Evolutionary conservation across 73 alveolate species (phyloP).

Genomic region (Stentor roeselii): DNA sequence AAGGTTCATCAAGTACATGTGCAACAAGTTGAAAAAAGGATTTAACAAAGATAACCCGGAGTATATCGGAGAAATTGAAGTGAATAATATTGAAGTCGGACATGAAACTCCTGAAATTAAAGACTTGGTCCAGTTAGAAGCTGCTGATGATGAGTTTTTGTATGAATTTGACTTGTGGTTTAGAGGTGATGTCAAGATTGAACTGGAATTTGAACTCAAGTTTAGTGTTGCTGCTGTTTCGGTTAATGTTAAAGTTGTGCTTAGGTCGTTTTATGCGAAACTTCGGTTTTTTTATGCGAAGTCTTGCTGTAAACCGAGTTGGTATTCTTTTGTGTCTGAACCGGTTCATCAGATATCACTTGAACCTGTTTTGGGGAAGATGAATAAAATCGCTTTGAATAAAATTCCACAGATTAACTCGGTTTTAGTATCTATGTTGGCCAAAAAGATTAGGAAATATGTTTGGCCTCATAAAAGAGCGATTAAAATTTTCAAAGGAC

Average conservation of each 20-base stretch:
- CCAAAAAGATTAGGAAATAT: slow-evolving; percentile 9
- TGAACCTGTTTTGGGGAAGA: slow-evolving; percentile 22
- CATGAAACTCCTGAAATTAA: neutral
- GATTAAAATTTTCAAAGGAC: slow-evolving; percentile 7
- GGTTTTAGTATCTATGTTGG: neutral
- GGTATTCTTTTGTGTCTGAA: slow-evolving; percentile 21
- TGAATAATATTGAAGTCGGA: neutral
- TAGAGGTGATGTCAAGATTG: slow-evolving; percentile 11
- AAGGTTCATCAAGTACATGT: neutral
- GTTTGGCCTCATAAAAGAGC: slow-evolving; percentile 25
- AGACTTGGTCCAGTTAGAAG: neutral
- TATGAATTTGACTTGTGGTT: slow-evolving; percentile 28
- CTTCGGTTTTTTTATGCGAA: neutral
- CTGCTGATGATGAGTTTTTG: slow-evolving; percentile 13
- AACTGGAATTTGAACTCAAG: neutral
- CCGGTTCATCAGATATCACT: slow-evolving; percentile 16
- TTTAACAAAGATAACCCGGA: neutral
- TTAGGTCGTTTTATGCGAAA: slow-evolving; percentile 10
- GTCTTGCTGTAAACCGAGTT: neutral
- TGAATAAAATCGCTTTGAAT: slow-evolving; percentile 19
- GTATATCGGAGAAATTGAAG: slow-evolving; percentile 21
- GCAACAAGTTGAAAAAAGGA: neutral
- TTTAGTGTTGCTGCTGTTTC: slow-evolving; percentile 13
- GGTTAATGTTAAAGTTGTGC: slow-evolving; percentile 8
- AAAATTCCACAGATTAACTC: slow-evolving; percentile 17